Base-by-base conservation (phyloP, 495 filamentous ascomycete species). In the Chaetomidium leptoderma region DNA sequence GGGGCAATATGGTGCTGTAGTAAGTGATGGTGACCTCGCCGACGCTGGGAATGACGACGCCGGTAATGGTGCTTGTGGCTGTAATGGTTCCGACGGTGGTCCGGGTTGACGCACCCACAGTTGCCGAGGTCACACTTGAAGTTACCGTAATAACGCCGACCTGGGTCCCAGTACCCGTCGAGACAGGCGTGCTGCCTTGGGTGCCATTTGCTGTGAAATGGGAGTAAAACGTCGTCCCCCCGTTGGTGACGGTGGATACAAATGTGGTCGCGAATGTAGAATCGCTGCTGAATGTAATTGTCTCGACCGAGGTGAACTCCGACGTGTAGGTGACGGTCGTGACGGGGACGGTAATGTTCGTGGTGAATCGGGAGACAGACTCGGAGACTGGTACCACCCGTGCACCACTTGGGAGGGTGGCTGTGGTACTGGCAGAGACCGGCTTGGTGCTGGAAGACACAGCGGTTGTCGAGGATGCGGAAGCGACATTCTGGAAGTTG, bases 11-110 rank as follows among this genome's bases (percentile, higher is more conserved):
- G 4, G 66, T 71, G n/a, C 51, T 40, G 39, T 61, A 71, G 45
- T 61, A 63, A 0, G 66, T 71, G 44, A 67, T 55, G 13, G 66
- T 68, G 17, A 68, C 57, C 21, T 62, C 39, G 16, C 68, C 62
- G 14, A 63, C 50, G 13, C 35, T 32, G 40, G 64, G 66, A 27
- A 64, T 66, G 14, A 66, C 56, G 9, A 63, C 63, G 1, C 47
- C 58, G 0, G 63, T 58, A 1, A 56, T 21, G 5, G 60, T 65
- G 61, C 54, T 65, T 14, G 59, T 55, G 0, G 21, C 33, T 1
- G 57, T 55, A 3, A 53, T 30, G 2, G 33, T 49, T 4, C 42
- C 29, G 4, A 54, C 23, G 9, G 60, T 29, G 10, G 61, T 59
- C 3, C 39, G 4, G 1, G 57, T 47, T 21, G 46, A 44, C 14